These are phyloP conservation scores for Cercospora sesami DNA, from an alignment of 2,329 filamentous ascomycete genomes.

Conservation along the genomic window DNA sequence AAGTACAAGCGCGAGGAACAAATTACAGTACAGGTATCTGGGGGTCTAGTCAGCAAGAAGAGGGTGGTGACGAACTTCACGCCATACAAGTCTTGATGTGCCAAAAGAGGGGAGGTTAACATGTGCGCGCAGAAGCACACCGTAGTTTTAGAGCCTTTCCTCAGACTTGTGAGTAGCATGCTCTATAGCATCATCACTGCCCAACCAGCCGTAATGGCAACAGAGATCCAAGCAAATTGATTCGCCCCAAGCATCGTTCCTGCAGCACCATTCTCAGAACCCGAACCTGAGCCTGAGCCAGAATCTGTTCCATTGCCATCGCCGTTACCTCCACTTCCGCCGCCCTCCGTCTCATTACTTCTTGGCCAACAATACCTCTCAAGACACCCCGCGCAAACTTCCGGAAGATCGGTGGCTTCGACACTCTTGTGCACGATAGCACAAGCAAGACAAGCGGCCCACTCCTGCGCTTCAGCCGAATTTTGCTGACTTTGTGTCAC, in stretches of 20 bases:
- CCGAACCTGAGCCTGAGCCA: not conserved
- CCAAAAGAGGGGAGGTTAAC: too few relatives aligned
- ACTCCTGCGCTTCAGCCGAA: not conserved
- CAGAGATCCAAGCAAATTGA: not conserved
- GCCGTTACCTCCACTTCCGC: not conserved
- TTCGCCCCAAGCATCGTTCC: not conserved
- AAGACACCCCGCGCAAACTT: constrained; percentile 15
- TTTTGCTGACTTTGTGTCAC: constrained; percentile 17
- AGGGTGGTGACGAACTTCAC: not conserved
- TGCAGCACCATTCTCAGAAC: not conserved
- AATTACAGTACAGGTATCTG: not conserved
- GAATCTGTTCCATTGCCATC: not conserved
- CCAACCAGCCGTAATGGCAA: not conserved
- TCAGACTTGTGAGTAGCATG: too few relatives aligned
- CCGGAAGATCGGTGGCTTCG: constrained; percentile 9
- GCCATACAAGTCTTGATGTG: not conserved
- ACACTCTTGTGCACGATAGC: constrained; percentile 21
- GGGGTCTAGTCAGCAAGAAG: not conserved
- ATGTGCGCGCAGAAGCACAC: too few relatives aligned
- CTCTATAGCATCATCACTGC: not conserved
- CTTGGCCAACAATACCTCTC: constrained; percentile 22
- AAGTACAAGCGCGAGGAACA: not conserved
- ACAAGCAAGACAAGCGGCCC: constrained; percentile 21
- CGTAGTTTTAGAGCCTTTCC: too few relatives aligned
- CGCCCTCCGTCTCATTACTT: not conserved